Percentiles rank a stretch among this genome's conserved stretches.
Evolutionary conservation across 73 alveolate species (phyloP).

Genomic region (Blepharisma stoltei): DNA sequence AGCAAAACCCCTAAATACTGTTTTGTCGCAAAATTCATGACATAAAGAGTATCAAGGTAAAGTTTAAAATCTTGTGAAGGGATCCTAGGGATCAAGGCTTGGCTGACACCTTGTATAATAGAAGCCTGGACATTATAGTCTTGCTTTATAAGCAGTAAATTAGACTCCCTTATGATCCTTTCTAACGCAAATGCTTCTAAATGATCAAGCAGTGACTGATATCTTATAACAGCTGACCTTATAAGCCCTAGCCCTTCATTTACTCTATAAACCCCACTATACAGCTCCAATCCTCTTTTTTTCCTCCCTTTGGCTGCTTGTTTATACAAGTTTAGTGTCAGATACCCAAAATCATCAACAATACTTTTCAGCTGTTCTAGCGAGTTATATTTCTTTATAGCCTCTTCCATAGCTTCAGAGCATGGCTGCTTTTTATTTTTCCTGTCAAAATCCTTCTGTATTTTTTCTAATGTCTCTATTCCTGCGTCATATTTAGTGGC

Average conservation of each 20-base stretch:
- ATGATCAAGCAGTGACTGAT: background rate
- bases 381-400: background rate
- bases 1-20: background rate
- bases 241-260: conserved; percentile 2
- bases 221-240: background rate
- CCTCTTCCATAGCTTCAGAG: background rate
- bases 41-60: background rate
- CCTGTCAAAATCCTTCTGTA: background rate
- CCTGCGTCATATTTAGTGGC: background rate
- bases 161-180: background rate
- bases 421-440: background rate
- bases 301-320: background rate
- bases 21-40: background rate
- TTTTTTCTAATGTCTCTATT: background rate
- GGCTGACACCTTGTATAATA: background rate
- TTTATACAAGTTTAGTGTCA: background rate
- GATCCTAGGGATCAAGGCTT: background rate
- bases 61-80: background rate
- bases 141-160: background rate
- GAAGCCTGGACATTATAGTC: background rate
- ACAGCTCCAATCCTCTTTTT: background rate
- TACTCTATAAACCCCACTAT: background rate
- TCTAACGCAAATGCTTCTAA: background rate
- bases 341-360: background rate
- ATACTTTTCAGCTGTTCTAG: background rate